Evolutionary conservation across 495 filamentous ascomycete genomes (phyloP), one percentile per base, ranked within the genome.

Genomic region (Penicillium psychrofluorescens): DNA sequence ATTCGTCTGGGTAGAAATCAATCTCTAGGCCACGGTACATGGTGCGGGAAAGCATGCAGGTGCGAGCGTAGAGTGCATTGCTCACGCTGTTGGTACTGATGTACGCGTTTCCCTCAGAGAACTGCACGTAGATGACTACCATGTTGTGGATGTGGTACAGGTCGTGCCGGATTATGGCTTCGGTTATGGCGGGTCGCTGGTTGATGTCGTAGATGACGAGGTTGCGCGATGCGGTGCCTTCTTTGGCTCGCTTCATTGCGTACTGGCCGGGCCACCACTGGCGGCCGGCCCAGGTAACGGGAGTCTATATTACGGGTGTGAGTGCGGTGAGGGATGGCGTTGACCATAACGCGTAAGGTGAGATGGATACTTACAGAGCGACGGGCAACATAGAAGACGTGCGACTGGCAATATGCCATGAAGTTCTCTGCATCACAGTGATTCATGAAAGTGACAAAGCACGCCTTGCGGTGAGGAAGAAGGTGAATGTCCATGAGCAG

Each of bases 121-220:
- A 83, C 30, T 67, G 66, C 14, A 91, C 67, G 44, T 77, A 77
- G 56, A 90, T 74, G 11, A 95, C 72, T 28, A 83, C 70, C 8
- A 91, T 68, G 51, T 87, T 86, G 59, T 90, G 78, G 49, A 94
- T 90, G 55, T 92, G 88, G 11, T 91, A 84, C 35, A 91, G 64
- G 51, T 95, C 84, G 6, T 84, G 77, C 2, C 85, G 79, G 36
- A 95, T 77, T 5, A 67, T 55, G 4, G 70, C 63, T 43, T 84
- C 83, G 0, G 81, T 88, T 46, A 88, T 72, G 40, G 67, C 74
- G 29, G 64, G 58, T 36, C 74, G 67, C 22, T 22, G 22, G 22
- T 6, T 16, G 22, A 74, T 75, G 7, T 75, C 75, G 49, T 70
- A 74, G 36, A 94, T 71, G 31, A 88, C 62, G 15, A 95, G 59